Percentiles rank a stretch among this genome's conserved stretches.
phyloP scores from a whole-genome alignment of 192 early-diverging fungal genomes.

The Coemansia sp. region DNA sequence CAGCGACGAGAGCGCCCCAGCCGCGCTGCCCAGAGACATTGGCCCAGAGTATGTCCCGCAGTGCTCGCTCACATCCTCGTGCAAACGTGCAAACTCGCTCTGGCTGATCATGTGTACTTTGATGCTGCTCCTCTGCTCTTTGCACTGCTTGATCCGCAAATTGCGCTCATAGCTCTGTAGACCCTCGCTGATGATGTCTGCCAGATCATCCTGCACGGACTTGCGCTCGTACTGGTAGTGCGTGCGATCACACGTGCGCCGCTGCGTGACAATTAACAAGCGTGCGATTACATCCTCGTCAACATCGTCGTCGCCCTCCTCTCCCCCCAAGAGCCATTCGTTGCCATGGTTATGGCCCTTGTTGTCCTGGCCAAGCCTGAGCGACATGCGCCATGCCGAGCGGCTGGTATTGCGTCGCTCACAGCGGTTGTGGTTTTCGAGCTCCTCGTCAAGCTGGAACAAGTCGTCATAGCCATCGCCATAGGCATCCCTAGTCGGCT shows the following conservation, averaged over 20 bases:
- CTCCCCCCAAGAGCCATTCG: conserved; percentile 52
- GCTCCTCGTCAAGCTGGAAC: conserved; percentile 80
- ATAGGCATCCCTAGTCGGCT: neutral
- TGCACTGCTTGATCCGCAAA: conserved; percentile 55
- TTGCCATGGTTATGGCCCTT: conserved; percentile 59
- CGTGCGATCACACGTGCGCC: conserved; percentile 62
- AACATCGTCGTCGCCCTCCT: conserved; percentile 80
- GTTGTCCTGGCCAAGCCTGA: conserved; percentile 28
- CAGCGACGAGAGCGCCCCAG: conserved; percentile 31
- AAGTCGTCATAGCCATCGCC: conserved; percentile 59
- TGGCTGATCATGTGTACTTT: conserved; percentile 64
- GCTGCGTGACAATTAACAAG: conserved; percentile 90
- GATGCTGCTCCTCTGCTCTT: conserved; percentile 42
- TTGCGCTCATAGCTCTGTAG: conserved; percentile 87
- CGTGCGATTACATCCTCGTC: conserved; percentile 86
- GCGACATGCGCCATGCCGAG: conserved; percentile 26
- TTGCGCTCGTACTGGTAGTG: conserved; percentile 77
- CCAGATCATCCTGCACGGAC: conserved; percentile 74
- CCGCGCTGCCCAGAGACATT: conserved; percentile 32
- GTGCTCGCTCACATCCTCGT: conserved; percentile 28
- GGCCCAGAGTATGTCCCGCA: conserved; percentile 21
- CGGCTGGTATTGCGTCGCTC: conserved; percentile 28
- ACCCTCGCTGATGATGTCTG: conserved; percentile 94
- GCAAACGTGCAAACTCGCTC: conserved; percentile 58
- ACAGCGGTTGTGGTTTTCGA: conserved; percentile 52